phyloP scores from a whole-genome alignment of 805 yeast genomes.

The Scheffersomyces ergatensis region DNA sequence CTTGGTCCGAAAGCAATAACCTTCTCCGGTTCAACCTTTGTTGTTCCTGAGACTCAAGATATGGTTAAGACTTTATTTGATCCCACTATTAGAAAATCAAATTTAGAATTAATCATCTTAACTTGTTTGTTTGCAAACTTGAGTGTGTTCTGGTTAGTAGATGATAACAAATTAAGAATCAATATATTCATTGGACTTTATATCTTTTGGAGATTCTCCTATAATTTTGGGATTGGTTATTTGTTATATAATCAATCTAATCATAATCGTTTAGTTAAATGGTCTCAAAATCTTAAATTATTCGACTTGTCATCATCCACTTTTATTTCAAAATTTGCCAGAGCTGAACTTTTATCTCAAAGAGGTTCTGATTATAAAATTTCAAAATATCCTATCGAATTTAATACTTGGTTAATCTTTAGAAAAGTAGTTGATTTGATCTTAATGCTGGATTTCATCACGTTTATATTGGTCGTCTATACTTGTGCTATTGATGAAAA shows the following conservation, averaged over 20 bases:
- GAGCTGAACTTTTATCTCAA: slow-evolving; percentile 33
- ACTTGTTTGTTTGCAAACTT: slow-evolving; percentile 28
- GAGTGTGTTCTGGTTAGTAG: slow-evolving; percentile 27
- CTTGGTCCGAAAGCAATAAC: slow-evolving; percentile 42
- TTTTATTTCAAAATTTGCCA: slow-evolving; percentile 36
- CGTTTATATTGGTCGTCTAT: slow-evolving; percentile 66
- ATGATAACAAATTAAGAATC: slow-evolving; percentile 21
- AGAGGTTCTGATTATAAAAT: slow-evolving; percentile 34
- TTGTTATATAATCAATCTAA: slow-evolving; percentile 67
- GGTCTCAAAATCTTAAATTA: slow-evolving; percentile 38
- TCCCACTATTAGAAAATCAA: slow-evolving; percentile 68
- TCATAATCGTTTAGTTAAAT: slow-evolving; percentile 48
- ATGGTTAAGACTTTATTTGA: slow-evolving; percentile 81
- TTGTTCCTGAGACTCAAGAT: slow-evolving; percentile 69
- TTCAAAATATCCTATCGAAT: slow-evolving; percentile 56
- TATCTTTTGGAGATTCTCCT: slow-evolving; percentile 70
- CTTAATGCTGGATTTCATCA: slow-evolving; percentile 79
- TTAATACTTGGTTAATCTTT: slow-evolving; percentile 79
- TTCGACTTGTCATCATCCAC: slow-evolving; percentile 25
- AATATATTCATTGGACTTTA: slow-evolving; percentile 52
- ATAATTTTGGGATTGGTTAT: slow-evolving; percentile 79
- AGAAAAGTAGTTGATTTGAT: slow-evolving; percentile 78
- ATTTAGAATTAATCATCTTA: slow-evolving; percentile 62
- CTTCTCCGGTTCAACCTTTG: slow-evolving; percentile 41
- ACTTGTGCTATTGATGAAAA: slow-evolving; percentile 40